Evolutionary conservation across 257 asterid genomes (phyloP).

Genomic region (Eustoma russellianum): DNA sequence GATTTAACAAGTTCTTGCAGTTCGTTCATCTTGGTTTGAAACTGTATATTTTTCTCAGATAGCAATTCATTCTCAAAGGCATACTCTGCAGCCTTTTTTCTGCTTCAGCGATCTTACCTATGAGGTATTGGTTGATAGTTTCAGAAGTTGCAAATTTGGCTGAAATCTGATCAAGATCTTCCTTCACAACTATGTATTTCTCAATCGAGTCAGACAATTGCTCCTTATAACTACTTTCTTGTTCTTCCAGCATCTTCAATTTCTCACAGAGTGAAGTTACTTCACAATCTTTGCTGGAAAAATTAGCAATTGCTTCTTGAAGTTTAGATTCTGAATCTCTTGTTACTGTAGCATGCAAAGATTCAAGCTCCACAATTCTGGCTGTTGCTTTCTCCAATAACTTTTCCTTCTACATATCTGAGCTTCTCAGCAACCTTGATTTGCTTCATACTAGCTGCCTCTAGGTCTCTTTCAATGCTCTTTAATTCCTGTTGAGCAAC

Average conservation of each 20-base stretch:
- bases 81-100: no score
- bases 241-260: slow-evolving; percentile 48
- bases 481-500: slow-evolving; percentile 51
- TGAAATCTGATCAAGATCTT: slow-evolving; percentile 50
- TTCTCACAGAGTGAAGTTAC: slow-evolving; percentile 48
- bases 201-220: slow-evolving; percentile 62
- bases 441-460: slow-evolving; percentile 46
- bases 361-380: no score
- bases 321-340: no score
- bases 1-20: no score
- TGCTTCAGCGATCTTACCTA: slow-evolving; percentile 42
- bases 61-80: no score
- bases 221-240: slow-evolving; percentile 43
- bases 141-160: slow-evolving; percentile 49
- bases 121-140: slow-evolving; percentile 41
- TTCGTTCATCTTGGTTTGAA: no score
- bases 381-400: slow-evolving; percentile 49
- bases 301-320: no score
- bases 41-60: no score
- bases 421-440: slow-evolving; percentile 51
- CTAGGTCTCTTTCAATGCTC: slow-evolving; percentile 53
- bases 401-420: slow-evolving; percentile 54
- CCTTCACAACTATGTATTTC: slow-evolving; percentile 29
- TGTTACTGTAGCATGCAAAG: no score
- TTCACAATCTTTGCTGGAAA: slow-evolving; percentile 80